These are phyloP conservation scores for Melaleuca quinquenervia DNA, from an alignment of 345 rosid species.

Conservation along the genomic window DNA sequence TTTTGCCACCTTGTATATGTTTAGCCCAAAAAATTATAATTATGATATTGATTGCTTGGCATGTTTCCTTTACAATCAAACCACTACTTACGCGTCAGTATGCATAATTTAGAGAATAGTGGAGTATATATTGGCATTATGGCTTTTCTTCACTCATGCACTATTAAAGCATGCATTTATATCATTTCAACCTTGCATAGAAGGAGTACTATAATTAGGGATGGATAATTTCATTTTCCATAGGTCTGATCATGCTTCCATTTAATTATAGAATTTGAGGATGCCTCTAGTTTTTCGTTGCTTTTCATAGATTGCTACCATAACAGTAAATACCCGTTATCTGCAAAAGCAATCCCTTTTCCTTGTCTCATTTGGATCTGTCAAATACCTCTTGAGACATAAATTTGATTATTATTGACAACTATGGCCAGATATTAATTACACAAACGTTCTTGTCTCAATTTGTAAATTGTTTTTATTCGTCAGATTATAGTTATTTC, in stretches of 20 bases:
- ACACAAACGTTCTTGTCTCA: background rate
- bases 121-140: background rate
- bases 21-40: background rate
- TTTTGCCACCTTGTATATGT: background rate
- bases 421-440: background rate
- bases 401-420: background rate
- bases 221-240: background rate
- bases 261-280: background rate
- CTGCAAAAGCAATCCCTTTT: background rate
- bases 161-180: background rate
- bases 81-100: background rate
- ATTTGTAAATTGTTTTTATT: no score
- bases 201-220: background rate
- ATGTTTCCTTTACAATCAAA: background rate
- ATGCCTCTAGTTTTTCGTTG: background rate
- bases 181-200: background rate
- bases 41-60: background rate
- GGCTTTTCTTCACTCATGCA: background rate
- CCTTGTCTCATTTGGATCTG: background rate
- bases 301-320: background rate
- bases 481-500: background rate
- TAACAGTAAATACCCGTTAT: background rate
- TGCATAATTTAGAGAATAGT: background rate
- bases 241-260: background rate
- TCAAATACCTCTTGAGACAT: background rate